Percentiles rank a stretch among this genome's conserved stretches.
phyloP scores from a whole-genome alignment of 164 flowering plant genomes.

The Warburgia ugandensis region DNA sequence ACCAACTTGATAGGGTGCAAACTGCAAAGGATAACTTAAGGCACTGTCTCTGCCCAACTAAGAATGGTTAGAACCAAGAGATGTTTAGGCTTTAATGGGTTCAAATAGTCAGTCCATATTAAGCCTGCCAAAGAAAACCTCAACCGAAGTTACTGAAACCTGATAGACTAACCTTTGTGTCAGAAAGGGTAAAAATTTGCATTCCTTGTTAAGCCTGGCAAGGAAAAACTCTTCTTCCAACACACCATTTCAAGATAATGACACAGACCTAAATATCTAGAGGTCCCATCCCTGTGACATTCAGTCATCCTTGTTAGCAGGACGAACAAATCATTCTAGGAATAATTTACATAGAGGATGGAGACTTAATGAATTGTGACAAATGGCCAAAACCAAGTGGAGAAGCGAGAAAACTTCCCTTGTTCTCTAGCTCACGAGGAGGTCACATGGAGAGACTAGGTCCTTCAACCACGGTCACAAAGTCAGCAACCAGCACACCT shows the following conservation, averaged over 20 bases:
- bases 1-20: too few relatives aligned
- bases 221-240: not conserved
- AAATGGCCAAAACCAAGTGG: not conserved
- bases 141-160: too few relatives aligned
- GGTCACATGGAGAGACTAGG: constrained; percentile 14
- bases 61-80: too few relatives aligned
- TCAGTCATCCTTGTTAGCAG: not conserved
- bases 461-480: constrained; percentile 6
- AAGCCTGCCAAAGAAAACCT: too few relatives aligned
- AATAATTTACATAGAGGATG: constrained; percentile 1
- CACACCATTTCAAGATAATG: not conserved
- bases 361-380: constrained; percentile 12
- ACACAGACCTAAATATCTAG: constrained; percentile 2
- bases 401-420: not conserved
- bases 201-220: too few relatives aligned
- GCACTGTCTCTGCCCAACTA: too few relatives aligned
- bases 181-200: too few relatives aligned
- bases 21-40: too few relatives aligned
- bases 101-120: too few relatives aligned
- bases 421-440: constrained; percentile 4
- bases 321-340: constrained; percentile 1
- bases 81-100: too few relatives aligned
- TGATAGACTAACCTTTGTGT: too few relatives aligned
- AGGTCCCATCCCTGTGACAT: not conserved
- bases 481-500: not conserved